Conservation (phyloP, 495 filamentous ascomycete genomes). For the Trichoderma orchidacearum region DNA sequence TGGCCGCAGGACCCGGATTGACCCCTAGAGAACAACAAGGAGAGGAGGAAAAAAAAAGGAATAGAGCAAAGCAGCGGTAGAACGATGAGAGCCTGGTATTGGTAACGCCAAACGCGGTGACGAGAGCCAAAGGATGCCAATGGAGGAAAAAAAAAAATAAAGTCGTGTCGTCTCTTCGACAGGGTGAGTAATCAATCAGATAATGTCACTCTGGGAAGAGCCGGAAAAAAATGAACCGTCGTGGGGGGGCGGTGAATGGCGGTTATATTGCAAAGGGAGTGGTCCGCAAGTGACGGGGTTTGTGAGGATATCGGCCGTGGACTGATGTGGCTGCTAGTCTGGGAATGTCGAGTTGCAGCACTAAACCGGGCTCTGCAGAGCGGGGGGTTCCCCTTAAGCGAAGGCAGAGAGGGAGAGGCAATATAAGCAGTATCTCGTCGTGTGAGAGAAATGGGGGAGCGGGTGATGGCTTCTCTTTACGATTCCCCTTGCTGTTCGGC, state of each 20-base stretch:
- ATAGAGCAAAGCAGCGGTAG: constrained; percentile 9
- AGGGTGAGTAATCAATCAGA: background rate
- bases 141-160: constrained; percentile 4
- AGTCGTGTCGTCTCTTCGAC: background rate
- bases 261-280: constrained; percentile 11
- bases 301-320: background rate
- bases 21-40: too few relatives aligned
- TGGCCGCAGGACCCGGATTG: too few relatives aligned
- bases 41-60: too few relatives aligned
- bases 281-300: constrained; percentile 5
- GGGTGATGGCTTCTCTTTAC: background rate
- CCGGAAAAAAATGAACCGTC: constrained; percentile 10
- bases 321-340: constrained; percentile 3
- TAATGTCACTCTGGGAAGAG: constrained; percentile 2
- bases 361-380: constrained; percentile 4
- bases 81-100: constrained; percentile 7
- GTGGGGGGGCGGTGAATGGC: constrained; percentile 15
- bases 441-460: constrained; percentile 2
- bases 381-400: background rate
- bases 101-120: background rate
- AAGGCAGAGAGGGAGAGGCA: constrained; percentile 1
- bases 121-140: background rate
- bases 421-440: background rate
- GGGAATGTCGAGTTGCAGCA: constrained; percentile 5
- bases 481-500: background rate